Conservation (phyloP, 805 yeast genomes). For the Wickerhamiella azyma region DNA sequence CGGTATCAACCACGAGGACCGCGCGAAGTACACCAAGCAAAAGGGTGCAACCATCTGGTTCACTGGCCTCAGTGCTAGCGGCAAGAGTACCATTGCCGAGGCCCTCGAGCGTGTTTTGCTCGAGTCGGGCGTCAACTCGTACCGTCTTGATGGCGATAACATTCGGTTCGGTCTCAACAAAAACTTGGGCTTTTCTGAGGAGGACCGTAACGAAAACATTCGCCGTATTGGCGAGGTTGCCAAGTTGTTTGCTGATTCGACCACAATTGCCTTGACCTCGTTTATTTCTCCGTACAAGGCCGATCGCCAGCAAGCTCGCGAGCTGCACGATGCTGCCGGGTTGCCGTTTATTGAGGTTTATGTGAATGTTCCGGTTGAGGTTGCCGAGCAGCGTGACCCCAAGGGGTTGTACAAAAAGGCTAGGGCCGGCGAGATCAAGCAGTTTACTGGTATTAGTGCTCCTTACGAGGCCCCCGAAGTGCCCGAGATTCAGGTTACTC, state of each 20-base stretch:
- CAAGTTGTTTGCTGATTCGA: conserved; percentile 86
- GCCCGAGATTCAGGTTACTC: conserved; percentile 76
- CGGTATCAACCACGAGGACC: conserved; percentile 73
- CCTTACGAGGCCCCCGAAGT: conserved; percentile 86
- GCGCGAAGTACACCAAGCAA: conserved; percentile 58
- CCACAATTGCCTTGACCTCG: conserved; percentile 74
- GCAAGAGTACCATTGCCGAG: conserved; percentile 89
- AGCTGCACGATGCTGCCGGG: conserved; percentile 58
- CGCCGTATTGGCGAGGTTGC: conserved; percentile 92
- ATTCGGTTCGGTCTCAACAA: conserved; percentile 89
- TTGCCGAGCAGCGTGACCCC: conserved; percentile 95
- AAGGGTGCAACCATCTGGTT: conserved; percentile 87
- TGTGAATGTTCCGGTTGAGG: conserved; percentile 85
- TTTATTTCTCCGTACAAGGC: conserved; percentile 82
- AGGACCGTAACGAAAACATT: conserved; percentile 87
- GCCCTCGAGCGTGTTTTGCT: conserved; percentile 77
- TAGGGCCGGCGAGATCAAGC: conserved; percentile 84
- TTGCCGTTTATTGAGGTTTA: conserved; percentile 82
- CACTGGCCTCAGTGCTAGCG: conserved; percentile 90
- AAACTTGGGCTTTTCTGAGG: conserved; percentile 84
- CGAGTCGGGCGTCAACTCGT: conserved; percentile 55
- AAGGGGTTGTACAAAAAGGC: conserved; percentile 96
- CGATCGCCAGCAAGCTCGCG: conserved; percentile 78
- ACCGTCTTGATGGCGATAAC: conserved; percentile 87
- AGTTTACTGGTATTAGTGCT: conserved; percentile 90